Base-by-base conservation (phyloP, 108 stramenopile species). In the Epithemia pelagica region DNA sequence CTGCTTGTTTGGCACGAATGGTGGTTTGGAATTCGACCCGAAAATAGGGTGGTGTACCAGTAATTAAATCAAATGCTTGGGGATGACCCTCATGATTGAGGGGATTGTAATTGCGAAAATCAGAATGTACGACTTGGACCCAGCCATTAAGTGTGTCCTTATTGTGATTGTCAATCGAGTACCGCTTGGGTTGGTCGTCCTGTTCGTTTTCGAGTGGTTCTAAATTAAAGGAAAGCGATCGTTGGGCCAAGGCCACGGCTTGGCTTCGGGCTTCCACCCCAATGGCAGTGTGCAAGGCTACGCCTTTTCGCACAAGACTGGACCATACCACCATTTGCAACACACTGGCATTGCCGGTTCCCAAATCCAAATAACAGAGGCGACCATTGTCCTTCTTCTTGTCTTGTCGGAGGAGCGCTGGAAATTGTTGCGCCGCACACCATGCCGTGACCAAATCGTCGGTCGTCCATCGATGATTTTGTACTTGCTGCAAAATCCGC, bases 31-130 rank as follows among this genome's bases (percentile, higher is more conserved):
- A 80, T 52, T 74, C 83, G 28, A 84, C 78, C n/a, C 74, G 73
- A 68, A 85, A 88, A 52, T 88, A 88, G 7, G 87, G 87, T 19
- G 87, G 87, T 21, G 87, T 88, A 0, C 87, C 87, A 2, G 83
- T 88, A 20, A 87, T 70, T 3, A 84, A 58, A 62, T 84, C 73
- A 66, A 74, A 84, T 1, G 23, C 23, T 2, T 31, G 23, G 1
- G 53, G 24, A 31, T 64, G 24, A 20, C 37, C 25, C 30, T 55
- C 18, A 22, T 75, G 74, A 32, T 73, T 54, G 2, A 55, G 46
- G 32, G 68, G 72, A 68, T 58, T 58, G 30, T 59, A 27, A 8
- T 51, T 20, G 22, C 60, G 22, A 25, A 68, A 28, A 7, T 63
- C 68, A 28, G 10, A 46, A 46, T 46, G 37, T 5, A 46, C 37